Conservation (phyloP, 2,329 filamentous ascomycete genomes). For the Fusarium sarcochroum region DNA sequence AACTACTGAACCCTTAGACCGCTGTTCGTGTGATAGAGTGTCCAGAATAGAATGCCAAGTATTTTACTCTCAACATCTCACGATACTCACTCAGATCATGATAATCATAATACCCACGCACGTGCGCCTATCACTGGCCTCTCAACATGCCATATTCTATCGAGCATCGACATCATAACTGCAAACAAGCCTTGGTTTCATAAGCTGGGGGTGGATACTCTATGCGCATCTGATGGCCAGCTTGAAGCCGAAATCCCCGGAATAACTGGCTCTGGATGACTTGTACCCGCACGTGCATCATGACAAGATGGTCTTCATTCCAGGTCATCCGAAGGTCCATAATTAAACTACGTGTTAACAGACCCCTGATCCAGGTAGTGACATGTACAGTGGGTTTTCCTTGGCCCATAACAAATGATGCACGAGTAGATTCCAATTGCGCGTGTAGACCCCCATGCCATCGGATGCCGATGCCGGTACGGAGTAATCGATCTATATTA, state of each 20-base stretch:
- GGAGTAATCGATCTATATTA: no score
- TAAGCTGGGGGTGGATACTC: conserved; percentile 11
- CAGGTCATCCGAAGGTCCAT: conserved; percentile 19
- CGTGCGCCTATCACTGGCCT: conserved; percentile 20
- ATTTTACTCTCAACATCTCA: background rate
- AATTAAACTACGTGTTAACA: conserved; percentile 14
- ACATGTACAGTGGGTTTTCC: background rate
- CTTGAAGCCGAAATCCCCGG: conserved; percentile 25
- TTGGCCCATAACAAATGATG: conserved; percentile 8
- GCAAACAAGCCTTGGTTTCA: conserved; percentile 16
- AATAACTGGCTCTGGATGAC: conserved; percentile 9
- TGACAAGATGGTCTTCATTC: conserved; percentile 18
- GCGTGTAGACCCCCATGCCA: conserved; percentile 6
- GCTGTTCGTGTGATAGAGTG: background rate
- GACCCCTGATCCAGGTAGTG: conserved; percentile 28
- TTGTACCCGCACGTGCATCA: background rate
- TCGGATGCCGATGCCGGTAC: background rate
- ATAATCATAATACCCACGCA: background rate
- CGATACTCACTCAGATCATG: conserved; percentile 15
- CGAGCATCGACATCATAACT: conserved; percentile 26
- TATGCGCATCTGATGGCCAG: background rate
- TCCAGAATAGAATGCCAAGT: background rate
- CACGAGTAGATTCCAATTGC: conserved; percentile 4
- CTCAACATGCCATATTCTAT: conserved; percentile 14
- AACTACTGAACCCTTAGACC: background rate